These are phyloP conservation scores for Aspergillus campestris DNA, from an alignment of 495 filamentous ascomycete species.

Conservation along the genomic window DNA sequence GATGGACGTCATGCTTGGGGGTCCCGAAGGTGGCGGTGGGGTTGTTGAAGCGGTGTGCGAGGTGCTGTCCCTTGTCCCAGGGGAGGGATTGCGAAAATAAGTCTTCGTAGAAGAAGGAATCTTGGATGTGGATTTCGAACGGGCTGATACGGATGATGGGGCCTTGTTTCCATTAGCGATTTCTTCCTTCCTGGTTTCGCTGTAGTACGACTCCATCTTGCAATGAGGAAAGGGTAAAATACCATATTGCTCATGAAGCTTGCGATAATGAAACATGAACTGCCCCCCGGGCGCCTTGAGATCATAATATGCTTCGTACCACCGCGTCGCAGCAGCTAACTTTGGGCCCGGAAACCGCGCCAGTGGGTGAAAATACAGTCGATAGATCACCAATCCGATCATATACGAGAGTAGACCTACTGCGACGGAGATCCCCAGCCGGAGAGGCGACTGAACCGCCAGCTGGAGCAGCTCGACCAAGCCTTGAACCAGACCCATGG, in stretches of 20 bases:
- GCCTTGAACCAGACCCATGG: too few species aligned
- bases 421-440: too few species aligned
- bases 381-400: slow-evolving; percentile 11
- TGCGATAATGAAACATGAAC: slow-evolving; percentile 9
- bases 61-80: slow-evolving; percentile 10
- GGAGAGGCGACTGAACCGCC: too few species aligned
- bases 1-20: slow-evolving; percentile 22
- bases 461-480: too few species aligned
- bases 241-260: slow-evolving; percentile 7
- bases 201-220: too few species aligned
- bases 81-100: slow-evolving; percentile 11
- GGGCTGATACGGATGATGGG: slow-evolving; percentile 43
- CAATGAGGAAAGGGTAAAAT: not conserved
- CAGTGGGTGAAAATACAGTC: slow-evolving; percentile 20
- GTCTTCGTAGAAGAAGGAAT: slow-evolving; percentile 27
- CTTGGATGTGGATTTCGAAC: slow-evolving; percentile 35
- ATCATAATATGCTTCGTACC: slow-evolving; percentile 27
- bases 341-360: slow-evolving; percentile 23
- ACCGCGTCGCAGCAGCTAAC: slow-evolving; percentile 21
- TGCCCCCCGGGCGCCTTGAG: slow-evolving; percentile 7
- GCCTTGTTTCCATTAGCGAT: slow-evolving; percentile 13
- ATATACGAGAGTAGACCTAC: too few species aligned
- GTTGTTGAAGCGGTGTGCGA: slow-evolving; percentile 7
- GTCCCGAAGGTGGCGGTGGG: slow-evolving; percentile 6
- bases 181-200: too few species aligned